Evolutionary conservation across 2,329 filamentous ascomycete species (phyloP).

Genomic region (Rhynchosporium agropyri): DNA sequence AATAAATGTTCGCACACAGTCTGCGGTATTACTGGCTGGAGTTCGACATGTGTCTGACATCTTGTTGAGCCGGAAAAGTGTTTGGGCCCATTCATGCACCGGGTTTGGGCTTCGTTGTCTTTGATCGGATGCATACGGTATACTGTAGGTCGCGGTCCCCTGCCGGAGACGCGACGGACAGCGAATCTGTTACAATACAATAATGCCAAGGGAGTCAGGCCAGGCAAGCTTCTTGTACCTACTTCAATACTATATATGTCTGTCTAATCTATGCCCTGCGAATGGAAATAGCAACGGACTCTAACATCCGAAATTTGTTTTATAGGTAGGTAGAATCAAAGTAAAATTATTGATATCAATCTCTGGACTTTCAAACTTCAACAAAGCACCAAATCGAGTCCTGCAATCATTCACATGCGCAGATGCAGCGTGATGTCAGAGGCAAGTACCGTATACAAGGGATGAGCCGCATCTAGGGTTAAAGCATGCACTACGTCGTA

Average conservation of each 20-base stretch:
- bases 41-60: conserved; percentile 26
- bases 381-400: conserved; percentile 1
- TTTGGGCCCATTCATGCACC: conserved; percentile 20
- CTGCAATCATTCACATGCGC: neutral
- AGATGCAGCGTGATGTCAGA: conserved; percentile 7
- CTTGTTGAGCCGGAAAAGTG: conserved; percentile 21
- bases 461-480: neutral
- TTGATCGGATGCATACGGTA: neutral
- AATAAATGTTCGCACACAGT: conserved; percentile 8
- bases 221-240: no score
- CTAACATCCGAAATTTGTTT: no score
- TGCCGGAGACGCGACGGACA: neutral
- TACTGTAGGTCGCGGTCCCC: neutral
- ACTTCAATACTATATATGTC: no score
- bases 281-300: no score
- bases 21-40: conserved; percentile 17
- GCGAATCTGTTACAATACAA: neutral
- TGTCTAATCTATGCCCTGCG: no score
- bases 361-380: neutral
- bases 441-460: neutral
- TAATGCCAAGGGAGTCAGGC: no score
- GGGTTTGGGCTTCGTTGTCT: conserved; percentile 3
- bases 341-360: neutral
- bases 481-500: no score
- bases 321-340: neutral